Conservation (phyloP, 1,284 basidiomycete genomes). For the Porodaedalea pini region DNA sequence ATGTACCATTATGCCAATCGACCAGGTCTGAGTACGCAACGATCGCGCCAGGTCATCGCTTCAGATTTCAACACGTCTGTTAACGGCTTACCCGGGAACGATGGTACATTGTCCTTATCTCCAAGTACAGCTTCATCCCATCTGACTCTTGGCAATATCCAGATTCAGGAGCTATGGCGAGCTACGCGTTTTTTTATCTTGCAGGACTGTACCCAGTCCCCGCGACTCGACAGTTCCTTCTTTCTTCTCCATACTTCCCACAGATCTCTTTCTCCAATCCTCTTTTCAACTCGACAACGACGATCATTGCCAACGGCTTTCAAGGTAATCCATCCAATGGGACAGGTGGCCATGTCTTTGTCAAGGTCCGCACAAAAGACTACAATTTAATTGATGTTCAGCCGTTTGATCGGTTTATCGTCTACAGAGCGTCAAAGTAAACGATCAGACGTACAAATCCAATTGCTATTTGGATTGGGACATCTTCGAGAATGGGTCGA, state of each 20-base stretch:
- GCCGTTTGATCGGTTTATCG: neutral
- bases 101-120: constrained; percentile 37
- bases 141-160: no score
- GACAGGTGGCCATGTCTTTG: constrained; percentile 51
- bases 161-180: constrained; percentile 59
- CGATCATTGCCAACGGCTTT: constrained; percentile 49
- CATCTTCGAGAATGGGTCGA: constrained; percentile 48
- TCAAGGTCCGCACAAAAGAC: constrained; percentile 38
- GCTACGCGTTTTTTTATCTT: constrained; percentile 59
- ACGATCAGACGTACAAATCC: constrained; percentile 53
- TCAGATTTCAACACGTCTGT: constrained; percentile 52
- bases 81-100: constrained; percentile 57
- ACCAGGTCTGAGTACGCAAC: constrained; percentile 53
- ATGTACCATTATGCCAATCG: constrained; percentile 63
- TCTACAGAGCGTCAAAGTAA: constrained; percentile 49
- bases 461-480: constrained; percentile 64
- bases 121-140: neutral
- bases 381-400: constrained; percentile 7
- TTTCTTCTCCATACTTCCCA: constrained; percentile 61
- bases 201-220: constrained; percentile 60
- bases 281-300: constrained; percentile 51
- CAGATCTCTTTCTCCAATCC: constrained; percentile 59
- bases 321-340: constrained; percentile 48
- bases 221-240: constrained; percentile 53
- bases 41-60: constrained; percentile 51